phyloP scores from a whole-genome alignment of 176 grass and related monocot genomes.

The Musa schizocarpa region DNA sequence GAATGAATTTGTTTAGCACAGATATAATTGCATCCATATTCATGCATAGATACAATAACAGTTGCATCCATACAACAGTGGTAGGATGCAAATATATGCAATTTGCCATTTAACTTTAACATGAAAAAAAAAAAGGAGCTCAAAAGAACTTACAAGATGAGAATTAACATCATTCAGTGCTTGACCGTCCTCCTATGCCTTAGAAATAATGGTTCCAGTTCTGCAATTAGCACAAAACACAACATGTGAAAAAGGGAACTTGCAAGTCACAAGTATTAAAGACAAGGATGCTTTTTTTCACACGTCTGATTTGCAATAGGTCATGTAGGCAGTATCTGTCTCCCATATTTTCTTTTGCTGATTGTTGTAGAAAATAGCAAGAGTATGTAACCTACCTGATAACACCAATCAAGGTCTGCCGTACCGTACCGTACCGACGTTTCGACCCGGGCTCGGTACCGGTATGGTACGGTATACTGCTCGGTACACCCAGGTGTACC shows the following conservation, averaged over 20 bases:
- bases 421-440: too few relatives aligned
- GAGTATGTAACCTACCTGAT: conserved; percentile 48
- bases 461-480: too few relatives aligned
- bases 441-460: too few relatives aligned
- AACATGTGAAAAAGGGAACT: not conserved
- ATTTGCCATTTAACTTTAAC: not conserved
- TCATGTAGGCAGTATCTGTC: too few relatives aligned
- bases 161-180: conserved; percentile 95
- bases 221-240: conserved; percentile 31
- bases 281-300: not conserved
- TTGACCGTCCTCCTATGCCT: conserved; percentile 97
- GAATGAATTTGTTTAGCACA: too few relatives aligned
- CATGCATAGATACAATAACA: too few relatives aligned
- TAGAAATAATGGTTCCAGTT: conserved; percentile 93
- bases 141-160: conserved; percentile 64
- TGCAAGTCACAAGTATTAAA: not conserved
- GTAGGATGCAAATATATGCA: not conserved
- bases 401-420: too few relatives aligned
- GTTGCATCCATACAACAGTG: too few relatives aligned
- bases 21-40: too few relatives aligned
- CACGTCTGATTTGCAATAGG: not conserved
- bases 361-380: not conserved
- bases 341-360: not conserved
- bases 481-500: too few relatives aligned
- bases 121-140: not conserved